phyloP scores from a whole-genome alignment of 2,329 filamentous ascomycete genomes.

The Colletotrichum australisinense region DNA sequence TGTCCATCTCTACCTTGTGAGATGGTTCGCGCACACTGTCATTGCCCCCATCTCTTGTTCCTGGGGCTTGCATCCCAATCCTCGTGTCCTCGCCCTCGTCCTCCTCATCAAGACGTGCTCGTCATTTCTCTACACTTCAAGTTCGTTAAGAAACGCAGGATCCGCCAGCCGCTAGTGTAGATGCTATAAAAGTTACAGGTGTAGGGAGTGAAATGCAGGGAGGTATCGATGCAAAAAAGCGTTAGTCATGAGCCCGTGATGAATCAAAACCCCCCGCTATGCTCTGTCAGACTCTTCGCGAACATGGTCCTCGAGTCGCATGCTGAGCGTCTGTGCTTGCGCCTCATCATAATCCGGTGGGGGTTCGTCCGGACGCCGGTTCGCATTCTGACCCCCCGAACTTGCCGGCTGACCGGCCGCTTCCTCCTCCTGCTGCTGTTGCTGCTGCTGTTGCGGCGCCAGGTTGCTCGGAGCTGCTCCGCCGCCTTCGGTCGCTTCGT shows the following conservation, averaged over 20 bases:
- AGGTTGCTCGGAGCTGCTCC: constrained; percentile 44
- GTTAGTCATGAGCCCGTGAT: constrained; percentile 23
- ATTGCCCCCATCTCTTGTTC: not conserved
- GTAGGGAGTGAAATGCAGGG: constrained; percentile 25
- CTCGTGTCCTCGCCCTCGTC: not conserved
- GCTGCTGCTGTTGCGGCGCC: constrained; percentile 39
- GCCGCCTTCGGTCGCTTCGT: constrained; percentile 70
- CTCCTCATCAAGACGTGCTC: not conserved
- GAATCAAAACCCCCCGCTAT: constrained; percentile 37
- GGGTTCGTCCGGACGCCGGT: constrained; percentile 73
- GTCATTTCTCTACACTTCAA: constrained; percentile 25
- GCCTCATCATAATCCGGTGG: constrained; percentile 94
- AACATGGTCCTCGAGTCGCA: constrained; percentile 75
- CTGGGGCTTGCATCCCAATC: not conserved
- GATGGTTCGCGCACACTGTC: not conserved
- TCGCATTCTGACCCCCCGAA: constrained; percentile 45
- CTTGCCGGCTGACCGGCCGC: constrained; percentile 49
- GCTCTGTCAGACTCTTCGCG: constrained; percentile 78
- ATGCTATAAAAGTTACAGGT: constrained; percentile 33
- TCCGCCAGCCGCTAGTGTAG: constrained; percentile 29
- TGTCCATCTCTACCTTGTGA: not conserved
- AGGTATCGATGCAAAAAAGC: constrained; percentile 32
- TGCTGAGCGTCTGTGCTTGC: constrained; percentile 75
- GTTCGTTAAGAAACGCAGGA: constrained; percentile 24
- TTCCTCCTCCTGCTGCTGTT: constrained; percentile 36